These are phyloP conservation scores for Brassica rapa DNA, from an alignment of 345 rosid genomes.

Conservation along the genomic window DNA sequence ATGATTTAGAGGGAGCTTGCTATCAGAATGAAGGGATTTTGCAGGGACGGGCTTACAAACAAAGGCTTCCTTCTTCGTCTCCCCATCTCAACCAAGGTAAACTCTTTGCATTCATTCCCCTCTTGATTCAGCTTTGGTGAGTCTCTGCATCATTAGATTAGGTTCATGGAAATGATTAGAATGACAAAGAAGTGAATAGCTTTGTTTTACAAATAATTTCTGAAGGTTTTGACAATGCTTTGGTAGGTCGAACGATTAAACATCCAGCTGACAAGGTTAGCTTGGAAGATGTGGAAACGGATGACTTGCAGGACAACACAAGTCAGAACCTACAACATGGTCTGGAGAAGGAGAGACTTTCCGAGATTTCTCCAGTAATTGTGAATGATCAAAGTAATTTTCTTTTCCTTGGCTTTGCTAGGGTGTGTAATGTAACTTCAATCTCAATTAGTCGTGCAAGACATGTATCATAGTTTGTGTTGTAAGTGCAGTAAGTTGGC, in stretches of 20 bases:
- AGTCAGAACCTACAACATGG: constrained; percentile 36
- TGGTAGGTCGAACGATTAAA: constrained; percentile 71
- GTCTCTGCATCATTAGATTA: neutral
- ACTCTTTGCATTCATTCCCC: neutral
- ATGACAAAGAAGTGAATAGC: constrained; percentile 43
- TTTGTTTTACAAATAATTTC: constrained; percentile 59
- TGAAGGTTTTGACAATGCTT: constrained; percentile 54
- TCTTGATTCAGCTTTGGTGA: neutral
- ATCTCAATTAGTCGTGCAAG: constrained; percentile 44
- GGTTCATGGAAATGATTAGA: neutral
- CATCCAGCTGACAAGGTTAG: constrained; percentile 42
- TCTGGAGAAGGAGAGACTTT: constrained; percentile 41
- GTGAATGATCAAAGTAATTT: constrained; percentile 73
- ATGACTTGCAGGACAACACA: constrained; percentile 43
- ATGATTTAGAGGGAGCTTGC: constrained; percentile 73
- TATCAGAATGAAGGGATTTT: constrained; percentile 61
- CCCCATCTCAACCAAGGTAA: constrained; percentile 53
- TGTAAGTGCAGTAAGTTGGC: constrained; percentile 93
- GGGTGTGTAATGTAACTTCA: constrained; percentile 27
- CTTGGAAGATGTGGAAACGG: constrained; percentile 48
- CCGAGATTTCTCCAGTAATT: constrained; percentile 41
- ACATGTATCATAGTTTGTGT: constrained; percentile 57
- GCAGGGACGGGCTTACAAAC: constrained; percentile 69
- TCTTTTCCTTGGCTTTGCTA: constrained; percentile 37
- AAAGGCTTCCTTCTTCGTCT: constrained; percentile 58